Percentiles rank a stretch among this genome's conserved stretches.
Conservation (phyloP, 306 rosid species). For the Cicer cuneatum region DNA sequence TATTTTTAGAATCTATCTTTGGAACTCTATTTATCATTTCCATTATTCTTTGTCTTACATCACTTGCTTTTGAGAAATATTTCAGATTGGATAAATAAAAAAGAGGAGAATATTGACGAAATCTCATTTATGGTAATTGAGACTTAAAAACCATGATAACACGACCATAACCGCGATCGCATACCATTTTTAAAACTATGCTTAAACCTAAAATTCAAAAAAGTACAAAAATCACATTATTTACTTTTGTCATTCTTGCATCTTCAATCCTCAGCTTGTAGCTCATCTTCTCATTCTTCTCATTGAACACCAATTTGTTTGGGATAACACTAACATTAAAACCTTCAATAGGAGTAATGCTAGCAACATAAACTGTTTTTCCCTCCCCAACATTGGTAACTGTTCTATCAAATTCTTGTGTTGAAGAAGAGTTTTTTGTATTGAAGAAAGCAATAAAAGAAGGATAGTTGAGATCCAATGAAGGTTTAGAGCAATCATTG, state of each 20-base stretch:
- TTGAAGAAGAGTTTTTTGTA: conserved; percentile 16
- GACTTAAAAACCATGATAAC: too few relatives aligned
- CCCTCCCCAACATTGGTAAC: conserved; percentile 63
- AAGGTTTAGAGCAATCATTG: conserved; percentile 53
- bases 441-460: conserved; percentile 65
- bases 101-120: too few relatives aligned
- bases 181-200: too few relatives aligned
- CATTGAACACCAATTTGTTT: conserved; percentile 47
- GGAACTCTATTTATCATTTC: too few relatives aligned
- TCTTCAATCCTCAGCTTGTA: conserved; percentile 58
- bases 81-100: too few relatives aligned
- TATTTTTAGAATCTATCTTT: too few relatives aligned
- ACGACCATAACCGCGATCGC: too few relatives aligned
- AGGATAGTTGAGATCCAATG: conserved; percentile 72
- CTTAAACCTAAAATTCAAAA: too few relatives aligned
- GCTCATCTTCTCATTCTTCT: conserved; percentile 51
- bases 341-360: conserved; percentile 37
- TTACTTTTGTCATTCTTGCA: neutral
- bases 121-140: too few relatives aligned
- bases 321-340: conserved; percentile 55
- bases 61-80: too few relatives aligned
- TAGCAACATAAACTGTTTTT: conserved; percentile 40
- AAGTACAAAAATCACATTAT: neutral
- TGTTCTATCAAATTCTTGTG: conserved; percentile 55
- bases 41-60: too few relatives aligned